Percentiles rank a stretch among this genome's conserved stretches.
Conservation (phyloP, 768 basidiomycete genomes). For the Cystobasidiopsis lactophilus region DNA sequence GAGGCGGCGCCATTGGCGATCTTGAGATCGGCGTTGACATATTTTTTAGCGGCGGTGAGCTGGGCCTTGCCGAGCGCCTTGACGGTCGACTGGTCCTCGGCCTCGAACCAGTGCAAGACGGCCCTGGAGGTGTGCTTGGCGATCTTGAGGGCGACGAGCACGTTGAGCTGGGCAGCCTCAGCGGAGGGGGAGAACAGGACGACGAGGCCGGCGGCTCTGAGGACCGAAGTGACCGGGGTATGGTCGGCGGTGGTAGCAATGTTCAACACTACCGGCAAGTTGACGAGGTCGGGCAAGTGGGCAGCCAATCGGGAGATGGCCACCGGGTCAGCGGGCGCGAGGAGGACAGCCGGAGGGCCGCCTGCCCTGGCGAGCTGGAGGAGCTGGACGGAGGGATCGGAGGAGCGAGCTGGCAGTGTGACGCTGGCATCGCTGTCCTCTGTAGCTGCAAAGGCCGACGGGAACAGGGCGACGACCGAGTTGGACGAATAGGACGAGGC, state of each 20-base stretch:
- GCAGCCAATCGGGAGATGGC: conserved; percentile 4
- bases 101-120: conserved; percentile 60
- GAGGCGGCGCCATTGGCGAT: conserved; percentile 1
- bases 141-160: conserved; percentile 59
- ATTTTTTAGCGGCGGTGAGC: conserved; percentile 22
- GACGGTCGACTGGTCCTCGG: conserved; percentile 21
- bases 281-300: conserved; percentile 33
- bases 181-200: conserved; percentile 53
- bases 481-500: too few relatives aligned
- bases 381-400: conserved; percentile 5
- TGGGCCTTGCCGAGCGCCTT: conserved; percentile 10
- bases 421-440: background rate
- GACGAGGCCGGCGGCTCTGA: conserved; percentile 58
- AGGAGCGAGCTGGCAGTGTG: conserved; percentile 4
- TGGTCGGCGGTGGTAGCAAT: conserved; percentile 39
- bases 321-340: conserved; percentile 1
- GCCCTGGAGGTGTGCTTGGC: conserved; percentile 47
- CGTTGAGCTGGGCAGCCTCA: conserved; percentile 74
- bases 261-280: conserved; percentile 46
- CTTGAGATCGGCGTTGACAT: conserved; percentile 5
- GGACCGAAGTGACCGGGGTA: conserved; percentile 49
- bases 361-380: background rate
- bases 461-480: background rate
- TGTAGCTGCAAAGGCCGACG: background rate
- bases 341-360: background rate